phyloP scores from a whole-genome alignment of 495 filamentous ascomycete genomes.

The Copromyces sp. region DNA sequence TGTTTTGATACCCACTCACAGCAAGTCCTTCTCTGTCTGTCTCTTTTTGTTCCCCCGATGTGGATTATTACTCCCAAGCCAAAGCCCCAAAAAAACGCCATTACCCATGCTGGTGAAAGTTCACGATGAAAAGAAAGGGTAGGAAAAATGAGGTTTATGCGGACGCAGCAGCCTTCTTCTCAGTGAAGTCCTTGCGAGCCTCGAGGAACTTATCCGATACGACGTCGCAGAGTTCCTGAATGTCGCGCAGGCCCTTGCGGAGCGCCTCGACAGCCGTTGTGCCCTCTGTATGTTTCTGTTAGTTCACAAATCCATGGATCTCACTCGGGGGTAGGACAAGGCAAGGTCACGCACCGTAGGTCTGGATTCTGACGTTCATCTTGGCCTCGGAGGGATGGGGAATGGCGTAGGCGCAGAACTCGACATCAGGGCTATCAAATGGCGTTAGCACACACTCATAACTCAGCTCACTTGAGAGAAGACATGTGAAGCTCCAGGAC shows the following conservation, averaged over 20 bases:
- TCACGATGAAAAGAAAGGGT: background rate
- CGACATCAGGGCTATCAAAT: constrained; percentile 68
- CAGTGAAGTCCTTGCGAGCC: constrained; percentile 54
- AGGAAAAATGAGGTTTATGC: background rate
- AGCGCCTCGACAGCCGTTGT: constrained; percentile 75
- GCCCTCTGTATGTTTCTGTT: constrained; percentile 42
- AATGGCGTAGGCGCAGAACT: constrained; percentile 97
- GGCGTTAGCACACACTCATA: background rate
- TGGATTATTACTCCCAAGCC: background rate
- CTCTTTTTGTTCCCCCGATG: background rate
- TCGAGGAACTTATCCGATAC: constrained; percentile 74
- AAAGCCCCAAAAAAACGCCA: constrained; percentile 19
- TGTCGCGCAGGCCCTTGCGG: constrained; percentile 77
- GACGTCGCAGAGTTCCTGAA: constrained; percentile 86
- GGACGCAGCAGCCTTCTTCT: constrained; percentile 1
- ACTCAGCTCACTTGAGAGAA: background rate
- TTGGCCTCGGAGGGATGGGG: constrained; percentile 91
- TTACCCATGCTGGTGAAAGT: constrained; percentile 2
- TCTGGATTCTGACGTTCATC: constrained; percentile 97
- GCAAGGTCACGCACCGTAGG: constrained; percentile 56
- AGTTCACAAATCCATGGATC: background rate
- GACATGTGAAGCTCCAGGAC: constrained; percentile 3
- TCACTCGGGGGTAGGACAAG: background rate
- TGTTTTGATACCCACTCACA: background rate
- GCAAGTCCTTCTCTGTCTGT: background rate